Conservation (phyloP, 1,284 basidiomycete species). For the Ustilago xerochloae region DNA sequence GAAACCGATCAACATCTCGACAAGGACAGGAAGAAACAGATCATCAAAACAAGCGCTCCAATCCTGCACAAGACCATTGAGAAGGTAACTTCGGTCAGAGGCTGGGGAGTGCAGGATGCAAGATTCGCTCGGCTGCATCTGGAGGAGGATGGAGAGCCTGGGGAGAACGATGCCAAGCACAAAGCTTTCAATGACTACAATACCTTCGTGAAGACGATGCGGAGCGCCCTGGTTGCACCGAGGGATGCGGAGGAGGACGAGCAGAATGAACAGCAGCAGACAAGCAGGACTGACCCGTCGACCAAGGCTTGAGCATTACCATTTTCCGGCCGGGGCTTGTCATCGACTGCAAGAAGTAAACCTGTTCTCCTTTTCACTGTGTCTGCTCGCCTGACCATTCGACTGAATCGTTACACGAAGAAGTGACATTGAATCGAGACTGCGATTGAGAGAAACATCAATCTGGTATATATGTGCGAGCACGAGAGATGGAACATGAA, state of each 20-base stretch:
- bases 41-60: slow-evolving; percentile 34
- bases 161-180: background rate
- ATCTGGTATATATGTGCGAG: slow-evolving; percentile 32
- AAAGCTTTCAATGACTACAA: slow-evolving; percentile 41
- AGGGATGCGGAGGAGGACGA: slow-evolving; percentile 10
- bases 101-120: slow-evolving; percentile 37
- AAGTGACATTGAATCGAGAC: slow-evolving; percentile 24
- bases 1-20: background rate
- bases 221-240: slow-evolving; percentile 25
- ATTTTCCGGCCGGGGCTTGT: too few relatives aligned
- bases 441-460: too few relatives aligned
- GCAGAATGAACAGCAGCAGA: slow-evolving; percentile 6
- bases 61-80: slow-evolving; percentile 40
- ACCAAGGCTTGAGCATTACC: slow-evolving; percentile 16
- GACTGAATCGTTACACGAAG: too few relatives aligned
- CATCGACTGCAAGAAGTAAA: too few relatives aligned
- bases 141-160: slow-evolving; percentile 1
- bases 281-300: slow-evolving; percentile 4
- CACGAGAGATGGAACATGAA: background rate
- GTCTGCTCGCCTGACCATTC: too few relatives aligned
- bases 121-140: slow-evolving; percentile 16
- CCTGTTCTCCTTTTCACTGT: too few relatives aligned
- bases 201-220: slow-evolving; percentile 42
- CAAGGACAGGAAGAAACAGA: slow-evolving; percentile 30
- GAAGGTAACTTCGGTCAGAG: slow-evolving; percentile 25